These are phyloP conservation scores for Ceratorhiza oryzae-sativae DNA, from an alignment of 1,284 basidiomycete genomes.

Conservation along the genomic window DNA sequence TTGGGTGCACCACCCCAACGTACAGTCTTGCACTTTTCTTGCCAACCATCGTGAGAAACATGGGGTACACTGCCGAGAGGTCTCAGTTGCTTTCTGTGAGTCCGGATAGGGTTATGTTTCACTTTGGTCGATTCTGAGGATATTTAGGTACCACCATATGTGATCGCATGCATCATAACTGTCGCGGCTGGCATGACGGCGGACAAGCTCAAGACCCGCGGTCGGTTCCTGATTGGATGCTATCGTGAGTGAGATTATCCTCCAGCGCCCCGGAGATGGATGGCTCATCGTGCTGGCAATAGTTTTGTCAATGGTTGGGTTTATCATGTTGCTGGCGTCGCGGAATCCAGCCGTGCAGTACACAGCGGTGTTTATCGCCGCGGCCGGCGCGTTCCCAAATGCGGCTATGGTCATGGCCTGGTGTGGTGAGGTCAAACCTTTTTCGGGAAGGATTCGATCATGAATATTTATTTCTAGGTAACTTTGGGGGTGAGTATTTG, in stretches of 20 bases:
- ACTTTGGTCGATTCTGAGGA: not conserved
- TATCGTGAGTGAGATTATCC: constrained; percentile 1
- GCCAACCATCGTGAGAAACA: constrained; percentile 61
- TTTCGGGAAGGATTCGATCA: not conserved
- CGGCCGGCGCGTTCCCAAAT: constrained; percentile 51
- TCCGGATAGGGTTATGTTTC: not conserved
- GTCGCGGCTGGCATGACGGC: constrained; percentile 46
- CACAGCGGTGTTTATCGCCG: constrained; percentile 50
- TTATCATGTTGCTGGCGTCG: constrained; percentile 47
- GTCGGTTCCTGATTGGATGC: constrained; percentile 28
- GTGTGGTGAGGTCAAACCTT: constrained; percentile 42
- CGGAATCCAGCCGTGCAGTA: constrained; percentile 48
- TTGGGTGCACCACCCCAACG: constrained; percentile 50
- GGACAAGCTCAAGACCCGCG: constrained; percentile 35
- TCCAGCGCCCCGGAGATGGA: too few relatives aligned
- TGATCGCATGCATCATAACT: constrained; percentile 46
- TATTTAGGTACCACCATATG: constrained; percentile 28
- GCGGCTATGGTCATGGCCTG: constrained; percentile 51
- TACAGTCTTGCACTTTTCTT: constrained; percentile 60
- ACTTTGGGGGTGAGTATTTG: constrained; percentile 46
- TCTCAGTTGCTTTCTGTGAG: constrained; percentile 41
- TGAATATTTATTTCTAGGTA: constrained; percentile 38
- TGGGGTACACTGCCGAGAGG: constrained; percentile 51
- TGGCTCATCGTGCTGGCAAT: not conserved
- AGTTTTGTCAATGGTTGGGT: constrained; percentile 47